Conservation (phyloP, 345 rosid genomes). For the Lumnitzera racemosa region DNA sequence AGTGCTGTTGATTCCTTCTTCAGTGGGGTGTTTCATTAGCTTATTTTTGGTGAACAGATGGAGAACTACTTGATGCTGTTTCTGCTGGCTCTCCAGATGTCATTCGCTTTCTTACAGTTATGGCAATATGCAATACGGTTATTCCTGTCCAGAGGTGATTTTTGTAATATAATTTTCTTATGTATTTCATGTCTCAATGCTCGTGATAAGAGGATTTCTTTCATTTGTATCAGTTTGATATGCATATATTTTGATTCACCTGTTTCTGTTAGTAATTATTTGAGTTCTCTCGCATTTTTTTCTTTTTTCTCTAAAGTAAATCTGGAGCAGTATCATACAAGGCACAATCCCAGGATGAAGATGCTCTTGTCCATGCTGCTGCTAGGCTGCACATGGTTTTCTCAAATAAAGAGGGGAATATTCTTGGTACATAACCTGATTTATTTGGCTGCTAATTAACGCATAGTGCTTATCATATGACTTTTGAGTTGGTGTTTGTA, state of each 20-base stretch:
- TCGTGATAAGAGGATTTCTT: neutral
- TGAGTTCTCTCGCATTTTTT: conserved; percentile 3
- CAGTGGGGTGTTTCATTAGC: neutral
- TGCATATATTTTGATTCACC: neutral
- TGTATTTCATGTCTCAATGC: conserved; percentile 3
- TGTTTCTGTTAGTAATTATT: neutral
- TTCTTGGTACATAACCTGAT: conserved; percentile 49
- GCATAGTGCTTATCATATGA: conserved; percentile 4
- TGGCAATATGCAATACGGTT: conserved; percentile 96
- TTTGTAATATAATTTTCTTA: neutral
- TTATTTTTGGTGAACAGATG: conserved; percentile 36
- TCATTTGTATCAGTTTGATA: no score
- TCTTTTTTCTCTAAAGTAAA: conserved; percentile 46
- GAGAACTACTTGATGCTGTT: conserved; percentile 58
- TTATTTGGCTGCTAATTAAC: conserved; percentile 14
- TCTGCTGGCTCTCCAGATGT: conserved; percentile 75
- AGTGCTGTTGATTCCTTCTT: neutral
- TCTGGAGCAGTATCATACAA: conserved; percentile 68
- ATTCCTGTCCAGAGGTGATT: conserved; percentile 73
- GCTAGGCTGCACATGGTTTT: conserved; percentile 79
- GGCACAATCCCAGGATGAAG: conserved; percentile 99
- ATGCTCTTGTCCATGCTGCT: conserved; percentile 96
- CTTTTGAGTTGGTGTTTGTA: conserved; percentile 5
- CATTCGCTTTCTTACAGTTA: conserved; percentile 72
- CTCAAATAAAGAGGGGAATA: conserved; percentile 56